Evolutionary conservation across 805 yeast species (phyloP).

Genomic region (Monosporozyma servazzii): DNA sequence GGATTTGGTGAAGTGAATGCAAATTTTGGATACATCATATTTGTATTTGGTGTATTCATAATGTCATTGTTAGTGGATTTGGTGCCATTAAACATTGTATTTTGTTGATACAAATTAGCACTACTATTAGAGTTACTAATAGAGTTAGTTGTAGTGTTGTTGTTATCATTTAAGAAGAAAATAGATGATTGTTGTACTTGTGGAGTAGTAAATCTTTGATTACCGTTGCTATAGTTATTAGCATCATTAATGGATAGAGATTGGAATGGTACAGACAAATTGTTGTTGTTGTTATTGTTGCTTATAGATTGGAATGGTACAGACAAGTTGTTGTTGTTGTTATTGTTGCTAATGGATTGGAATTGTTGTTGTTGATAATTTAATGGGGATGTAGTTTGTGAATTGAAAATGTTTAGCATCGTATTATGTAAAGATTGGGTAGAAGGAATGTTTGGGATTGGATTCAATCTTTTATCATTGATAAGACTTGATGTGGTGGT

Average conservation of each 20-base stretch:
- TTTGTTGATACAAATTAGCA: slow-evolving; percentile 10
- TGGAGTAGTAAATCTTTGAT: not conserved
- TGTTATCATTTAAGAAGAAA: slow-evolving; percentile 3
- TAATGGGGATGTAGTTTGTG: slow-evolving; percentile 9
- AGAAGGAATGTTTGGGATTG: not conserved
- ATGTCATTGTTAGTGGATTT: slow-evolving; percentile 5
- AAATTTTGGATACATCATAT: slow-evolving; percentile 5
- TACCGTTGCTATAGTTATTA: not conserved
- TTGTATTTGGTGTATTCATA: slow-evolving; percentile 4
- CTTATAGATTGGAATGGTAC: not conserved
- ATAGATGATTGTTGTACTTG: slow-evolving; percentile 1
- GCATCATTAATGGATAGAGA: slow-evolving; percentile 1
- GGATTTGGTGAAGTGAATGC: slow-evolving; percentile 3
- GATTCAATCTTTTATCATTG: slow-evolving; percentile 5
- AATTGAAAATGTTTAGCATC: slow-evolving; percentile 4
- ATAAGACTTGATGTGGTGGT: not conserved
- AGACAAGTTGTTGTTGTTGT: not conserved
- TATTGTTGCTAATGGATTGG: not conserved
- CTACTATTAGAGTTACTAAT: slow-evolving; percentile 10
- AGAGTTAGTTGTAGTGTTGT: not conserved
- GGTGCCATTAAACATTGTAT: not conserved
- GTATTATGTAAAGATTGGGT: slow-evolving; percentile 7
- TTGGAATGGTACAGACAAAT: not conserved
- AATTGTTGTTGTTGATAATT: slow-evolving; percentile 9
- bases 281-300: not conserved